phyloP scores from a whole-genome alignment of 257 asterid species.

The Petunia secreta region DNA sequence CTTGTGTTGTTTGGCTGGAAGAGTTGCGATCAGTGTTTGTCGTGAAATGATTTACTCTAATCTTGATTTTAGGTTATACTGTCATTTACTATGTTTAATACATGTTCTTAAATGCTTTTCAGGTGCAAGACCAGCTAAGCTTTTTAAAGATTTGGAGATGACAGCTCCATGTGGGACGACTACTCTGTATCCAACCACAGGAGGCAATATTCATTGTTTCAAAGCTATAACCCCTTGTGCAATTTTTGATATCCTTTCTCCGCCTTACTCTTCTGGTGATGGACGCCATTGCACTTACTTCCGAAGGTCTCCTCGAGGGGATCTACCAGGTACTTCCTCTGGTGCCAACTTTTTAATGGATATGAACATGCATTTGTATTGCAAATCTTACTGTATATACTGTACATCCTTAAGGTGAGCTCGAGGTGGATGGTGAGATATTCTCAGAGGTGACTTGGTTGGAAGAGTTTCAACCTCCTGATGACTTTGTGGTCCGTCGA shows the following conservation, averaged over 20 bases:
- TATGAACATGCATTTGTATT: constrained; percentile 13
- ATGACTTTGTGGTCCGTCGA: constrained; percentile 87
- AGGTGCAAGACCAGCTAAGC: constrained; percentile 84
- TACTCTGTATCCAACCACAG: constrained; percentile 75
- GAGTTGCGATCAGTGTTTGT: not conserved
- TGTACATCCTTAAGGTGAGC: constrained; percentile 46
- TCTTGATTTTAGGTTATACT: not conserved
- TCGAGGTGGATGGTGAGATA: constrained; percentile 79
- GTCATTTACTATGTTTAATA: not conserved
- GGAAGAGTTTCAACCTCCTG: constrained; percentile 94
- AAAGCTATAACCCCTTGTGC: constrained; percentile 95
- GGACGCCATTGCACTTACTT: constrained; percentile 97
- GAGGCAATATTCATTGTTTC: constrained; percentile 96
- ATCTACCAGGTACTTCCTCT: constrained; percentile 68
- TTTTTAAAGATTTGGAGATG: constrained; percentile 80
- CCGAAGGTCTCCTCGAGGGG: constrained; percentile 63
- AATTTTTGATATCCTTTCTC: constrained; percentile 93
- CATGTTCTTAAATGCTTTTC: constrained; percentile 31
- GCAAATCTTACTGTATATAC: not conserved
- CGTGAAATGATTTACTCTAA: not conserved
- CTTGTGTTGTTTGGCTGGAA: constrained; percentile 14
- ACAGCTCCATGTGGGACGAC: constrained; percentile 88
- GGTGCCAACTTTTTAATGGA: not conserved
- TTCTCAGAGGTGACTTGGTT: constrained; percentile 81
- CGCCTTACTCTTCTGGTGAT: constrained; percentile 91